phyloP scores from a whole-genome alignment of 2,329 filamentous ascomycete genomes.

The Cyphellophora attinorum region DNA sequence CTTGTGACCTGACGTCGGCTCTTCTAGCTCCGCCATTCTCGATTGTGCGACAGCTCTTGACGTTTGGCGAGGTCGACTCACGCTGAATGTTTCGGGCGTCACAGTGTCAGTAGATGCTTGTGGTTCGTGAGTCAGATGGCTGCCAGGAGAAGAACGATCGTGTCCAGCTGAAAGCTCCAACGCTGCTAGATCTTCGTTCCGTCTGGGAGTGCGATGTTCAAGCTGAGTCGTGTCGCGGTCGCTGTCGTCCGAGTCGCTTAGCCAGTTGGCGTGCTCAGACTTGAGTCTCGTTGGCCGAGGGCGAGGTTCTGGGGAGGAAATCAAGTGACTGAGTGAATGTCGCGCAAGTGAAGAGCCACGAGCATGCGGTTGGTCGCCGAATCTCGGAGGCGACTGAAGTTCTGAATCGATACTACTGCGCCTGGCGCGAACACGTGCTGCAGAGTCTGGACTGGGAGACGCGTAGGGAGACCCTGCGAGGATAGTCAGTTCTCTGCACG shows the following conservation, averaged over 20 bases:
- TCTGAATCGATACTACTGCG: neutral
- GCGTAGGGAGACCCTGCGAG: slow-evolving; percentile 85
- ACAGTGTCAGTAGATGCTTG: slow-evolving; percentile 17
- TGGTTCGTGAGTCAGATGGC: slow-evolving; percentile 4
- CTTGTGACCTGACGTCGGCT: neutral
- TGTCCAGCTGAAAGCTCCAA: slow-evolving; percentile 9
- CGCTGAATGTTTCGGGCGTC: slow-evolving; percentile 15
- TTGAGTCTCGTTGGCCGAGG: neutral
- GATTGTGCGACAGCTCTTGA: too few relatives aligned
- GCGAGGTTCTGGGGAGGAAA: neutral
- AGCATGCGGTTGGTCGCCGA: neutral
- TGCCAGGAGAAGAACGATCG: neutral
- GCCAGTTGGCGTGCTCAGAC: slow-evolving; percentile 68
- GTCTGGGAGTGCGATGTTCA: slow-evolving; percentile 13
- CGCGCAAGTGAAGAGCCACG: neutral
- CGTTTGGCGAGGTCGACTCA: too few relatives aligned
- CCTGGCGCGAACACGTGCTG: neutral
- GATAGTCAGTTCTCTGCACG: too few relatives aligned
- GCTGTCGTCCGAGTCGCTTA: slow-evolving; percentile 62
- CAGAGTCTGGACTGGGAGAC: slow-evolving; percentile 38
- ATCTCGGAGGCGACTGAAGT: neutral
- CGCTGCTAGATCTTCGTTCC: slow-evolving; percentile 8
- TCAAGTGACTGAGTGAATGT: neutral
- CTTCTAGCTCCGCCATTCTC: neutral
- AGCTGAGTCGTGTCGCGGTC: slow-evolving; percentile 63